A percentile compares a stretch with the other conserved stretches of the same genome.
Evolutionary conservation across 352 stramenopile species (phyloP).

Genomic region (Pythium oligandrum): DNA sequence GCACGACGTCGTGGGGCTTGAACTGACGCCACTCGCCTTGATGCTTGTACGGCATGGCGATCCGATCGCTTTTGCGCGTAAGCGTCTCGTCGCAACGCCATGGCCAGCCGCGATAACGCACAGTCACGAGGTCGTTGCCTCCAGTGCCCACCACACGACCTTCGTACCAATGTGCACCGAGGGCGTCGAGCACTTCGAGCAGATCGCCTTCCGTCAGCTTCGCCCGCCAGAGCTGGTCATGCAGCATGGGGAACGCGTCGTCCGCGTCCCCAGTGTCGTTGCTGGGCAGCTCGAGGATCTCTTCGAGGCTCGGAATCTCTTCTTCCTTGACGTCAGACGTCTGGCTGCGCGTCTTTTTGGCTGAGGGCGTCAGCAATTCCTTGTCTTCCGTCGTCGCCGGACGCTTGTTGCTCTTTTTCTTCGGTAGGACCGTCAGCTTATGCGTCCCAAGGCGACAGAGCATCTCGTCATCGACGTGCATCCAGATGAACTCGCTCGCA

Average conservation of each 20-base stretch:
- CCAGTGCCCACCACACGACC: constrained; percentile 47
- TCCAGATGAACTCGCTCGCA: not conserved
- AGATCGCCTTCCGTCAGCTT: constrained; percentile 7
- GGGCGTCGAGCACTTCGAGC: constrained; percentile 20
- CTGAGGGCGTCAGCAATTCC: not conserved
- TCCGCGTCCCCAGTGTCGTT: constrained; percentile 3
- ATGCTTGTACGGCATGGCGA: constrained; percentile 77
- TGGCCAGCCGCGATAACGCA: constrained; percentile 92
- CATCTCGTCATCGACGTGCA: not conserved
- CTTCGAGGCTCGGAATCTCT: not conserved
- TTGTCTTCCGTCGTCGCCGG: not conserved
- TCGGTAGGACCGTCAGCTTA: not conserved
- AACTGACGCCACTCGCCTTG: constrained; percentile 24
- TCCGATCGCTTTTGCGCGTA: constrained; percentile 54
- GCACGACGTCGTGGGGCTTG: constrained; percentile 3
- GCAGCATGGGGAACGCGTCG: not conserved
- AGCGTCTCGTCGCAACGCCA: constrained; percentile 91
- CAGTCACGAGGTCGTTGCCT: constrained; percentile 36
- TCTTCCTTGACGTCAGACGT: not conserved
- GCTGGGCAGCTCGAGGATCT: not conserved
- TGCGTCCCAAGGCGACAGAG: not conserved
- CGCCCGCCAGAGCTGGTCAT: constrained; percentile 5
- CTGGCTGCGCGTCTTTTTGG: constrained; percentile 39
- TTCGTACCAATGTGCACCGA: constrained; percentile 20
- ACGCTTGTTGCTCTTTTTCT: not conserved